Evolutionary conservation across 164 flowering plant genomes (phyloP), one percentile per base, ranked within the genome.

Genomic region (Sedum album): DNA sequence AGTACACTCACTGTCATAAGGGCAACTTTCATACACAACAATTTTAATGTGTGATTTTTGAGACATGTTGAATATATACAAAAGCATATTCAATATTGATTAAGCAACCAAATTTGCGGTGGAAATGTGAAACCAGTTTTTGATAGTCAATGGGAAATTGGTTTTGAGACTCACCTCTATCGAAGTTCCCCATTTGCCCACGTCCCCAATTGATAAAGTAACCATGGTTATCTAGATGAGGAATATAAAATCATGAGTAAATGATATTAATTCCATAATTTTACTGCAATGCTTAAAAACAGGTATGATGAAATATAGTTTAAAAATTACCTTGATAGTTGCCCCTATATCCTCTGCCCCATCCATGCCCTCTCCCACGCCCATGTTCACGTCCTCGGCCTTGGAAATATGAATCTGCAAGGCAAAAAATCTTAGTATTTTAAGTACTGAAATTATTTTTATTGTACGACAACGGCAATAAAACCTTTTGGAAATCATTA

Each of bases 361-460:
- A 78, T 49, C 87, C 79, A 21, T 84, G 71, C 41, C 90, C 86
- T 70, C 88, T 77, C 38, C 87, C 89, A 73, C 91, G 74, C 39
- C 89, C 92, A 70, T 87, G 89, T 28, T 90, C 93, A 36, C 88
- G 79, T 9, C 89, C 90, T 63, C 82, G 81, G 66, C 82, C 88
- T 80, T 81, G 76, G 23, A 86, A 82, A 68, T 90, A 96, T 86
- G 68, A 31, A 75, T 51, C 66, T 23, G 7, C 17, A 10, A 53
- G 70, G 33, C 66, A 25, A 0, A 35, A 14, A 66, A 31, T 31
- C 71, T 49, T 68, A 48, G 21, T 6, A 8, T 10, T 30, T 68
- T 23, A 4, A 5, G 6, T 2, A 4, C 26, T 18, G n/a, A 23
- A 26, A 21, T 36, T 23, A 5, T 2, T 17, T 55, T 4, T 1